Evolutionary conservation across 805 yeast genomes (phyloP).

Genomic region (Nakazawaea holstii): DNA sequence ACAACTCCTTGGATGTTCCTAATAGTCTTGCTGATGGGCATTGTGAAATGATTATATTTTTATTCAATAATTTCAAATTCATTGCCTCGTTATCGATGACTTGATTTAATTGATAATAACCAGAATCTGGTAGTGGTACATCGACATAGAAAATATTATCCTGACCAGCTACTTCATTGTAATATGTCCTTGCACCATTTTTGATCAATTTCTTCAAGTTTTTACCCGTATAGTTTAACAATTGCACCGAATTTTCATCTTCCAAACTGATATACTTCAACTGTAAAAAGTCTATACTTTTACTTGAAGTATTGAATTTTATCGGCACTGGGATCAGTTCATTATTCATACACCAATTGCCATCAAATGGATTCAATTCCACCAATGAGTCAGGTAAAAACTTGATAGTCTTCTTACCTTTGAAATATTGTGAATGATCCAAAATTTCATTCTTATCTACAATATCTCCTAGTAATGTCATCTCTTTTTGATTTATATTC

Average conservation of each 20-base stretch:
- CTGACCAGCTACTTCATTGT: slow-evolving; percentile 15
- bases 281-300: slow-evolving; percentile 63
- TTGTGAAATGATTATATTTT: slow-evolving; percentile 59
- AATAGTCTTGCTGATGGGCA: slow-evolving; percentile 72
- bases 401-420: slow-evolving; percentile 81
- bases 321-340: slow-evolving; percentile 54
- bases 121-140: slow-evolving; percentile 63
- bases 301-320: slow-evolving; percentile 66
- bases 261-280: slow-evolving; percentile 54
- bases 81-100: slow-evolving; percentile 58
- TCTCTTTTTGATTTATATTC: slow-evolving; percentile 23
- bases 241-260: slow-evolving; percentile 34
- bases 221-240: slow-evolving; percentile 49
- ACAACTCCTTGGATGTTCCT: slow-evolving; percentile 14
- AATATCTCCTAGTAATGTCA: slow-evolving; percentile 26
- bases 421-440: slow-evolving; percentile 61
- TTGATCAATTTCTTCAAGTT: slow-evolving; percentile 40
- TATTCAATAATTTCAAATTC: slow-evolving; percentile 51
- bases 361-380: slow-evolving; percentile 67
- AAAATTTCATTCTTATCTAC: slow-evolving; percentile 29
- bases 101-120: slow-evolving; percentile 64
- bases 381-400: slow-evolving; percentile 91
- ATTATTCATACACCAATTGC: slow-evolving; percentile 51
- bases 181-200: slow-evolving; percentile 3
- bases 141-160: slow-evolving; percentile 52